Evolutionary conservation across 2,329 filamentous ascomycete genomes (phyloP).

Genomic region (Myriosclerotinia duriaeana): DNA sequence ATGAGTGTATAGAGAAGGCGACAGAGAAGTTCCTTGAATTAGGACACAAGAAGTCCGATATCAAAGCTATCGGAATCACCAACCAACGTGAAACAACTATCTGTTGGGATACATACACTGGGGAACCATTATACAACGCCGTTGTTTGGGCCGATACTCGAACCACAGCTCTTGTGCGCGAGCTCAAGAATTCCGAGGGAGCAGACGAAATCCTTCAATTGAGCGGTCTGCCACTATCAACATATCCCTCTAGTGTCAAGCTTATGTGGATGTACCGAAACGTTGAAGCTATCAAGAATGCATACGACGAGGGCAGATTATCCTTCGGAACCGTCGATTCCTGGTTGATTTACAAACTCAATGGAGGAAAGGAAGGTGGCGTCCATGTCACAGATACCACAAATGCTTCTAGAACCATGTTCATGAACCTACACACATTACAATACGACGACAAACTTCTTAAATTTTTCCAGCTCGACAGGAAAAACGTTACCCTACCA

Average conservation of each 20-base stretch:
- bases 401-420: constrained; percentile 85
- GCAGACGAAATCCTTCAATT: constrained; percentile 65
- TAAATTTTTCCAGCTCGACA: constrained; percentile 72
- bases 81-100: constrained; percentile 68
- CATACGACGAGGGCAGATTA: constrained; percentile 69
- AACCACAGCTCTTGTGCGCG: constrained; percentile 67
- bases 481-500: constrained; percentile 68
- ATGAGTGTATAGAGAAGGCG: constrained; percentile 73
- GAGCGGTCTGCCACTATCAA: constrained; percentile 77
- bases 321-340: constrained; percentile 80
- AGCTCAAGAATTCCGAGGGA: constrained; percentile 65
- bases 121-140: constrained; percentile 74
- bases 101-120: constrained; percentile 75
- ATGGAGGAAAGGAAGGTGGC: constrained; percentile 64
- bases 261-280: constrained; percentile 75
- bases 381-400: constrained; percentile 75
- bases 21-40: constrained; percentile 65
- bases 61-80: constrained; percentile 73
- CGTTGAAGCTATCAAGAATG: constrained; percentile 62
- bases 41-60: constrained; percentile 66
- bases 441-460: constrained; percentile 72
- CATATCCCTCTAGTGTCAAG: constrained; percentile 78
- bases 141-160: constrained; percentile 87
- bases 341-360: constrained; percentile 78
- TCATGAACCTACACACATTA: constrained; percentile 76